Evolutionary conservation across 1,284 basidiomycete species (phyloP).

Genomic region (Sanghuangporus sanghuang): DNA sequence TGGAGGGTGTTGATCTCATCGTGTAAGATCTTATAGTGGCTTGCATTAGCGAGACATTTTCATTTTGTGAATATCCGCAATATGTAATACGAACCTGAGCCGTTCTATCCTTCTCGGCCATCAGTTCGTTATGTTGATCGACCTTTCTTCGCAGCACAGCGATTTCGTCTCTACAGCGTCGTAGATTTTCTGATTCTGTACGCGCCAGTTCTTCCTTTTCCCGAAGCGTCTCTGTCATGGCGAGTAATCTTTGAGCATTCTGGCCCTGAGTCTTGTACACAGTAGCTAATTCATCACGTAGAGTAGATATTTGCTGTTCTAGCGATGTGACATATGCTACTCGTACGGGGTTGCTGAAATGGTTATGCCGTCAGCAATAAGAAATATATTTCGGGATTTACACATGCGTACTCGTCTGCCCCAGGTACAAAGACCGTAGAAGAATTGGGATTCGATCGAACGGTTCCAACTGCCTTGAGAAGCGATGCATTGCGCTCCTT

Average conservation of each 20-base stretch:
- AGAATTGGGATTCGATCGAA: constrained; percentile 58
- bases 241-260: constrained; percentile 87
- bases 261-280: constrained; percentile 96
- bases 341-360: constrained; percentile 69
- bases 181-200: constrained; percentile 70
- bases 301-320: constrained; percentile 86
- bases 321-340: constrained; percentile 86
- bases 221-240: constrained; percentile 90
- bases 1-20: constrained; percentile 91
- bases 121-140: constrained; percentile 80
- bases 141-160: constrained; percentile 66
- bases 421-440: constrained; percentile 60
- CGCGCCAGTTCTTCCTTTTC: constrained; percentile 85
- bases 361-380: not conserved
- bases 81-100: constrained; percentile 58
- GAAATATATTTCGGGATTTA: constrained; percentile 17
- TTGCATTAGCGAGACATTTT: not conserved
- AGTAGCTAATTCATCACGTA: constrained; percentile 86
- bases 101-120: constrained; percentile 84
- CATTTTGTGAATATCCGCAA: not conserved
- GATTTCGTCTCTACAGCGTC: constrained; percentile 71
- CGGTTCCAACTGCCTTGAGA: constrained; percentile 70
- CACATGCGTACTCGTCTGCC: constrained; percentile 58
- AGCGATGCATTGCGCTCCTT: constrained; percentile 87
- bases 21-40: constrained; percentile 67